These are phyloP conservation scores for Eudorina sp. DNA, from an alignment of 139 green algal genomes.

Conservation along the genomic window DNA sequence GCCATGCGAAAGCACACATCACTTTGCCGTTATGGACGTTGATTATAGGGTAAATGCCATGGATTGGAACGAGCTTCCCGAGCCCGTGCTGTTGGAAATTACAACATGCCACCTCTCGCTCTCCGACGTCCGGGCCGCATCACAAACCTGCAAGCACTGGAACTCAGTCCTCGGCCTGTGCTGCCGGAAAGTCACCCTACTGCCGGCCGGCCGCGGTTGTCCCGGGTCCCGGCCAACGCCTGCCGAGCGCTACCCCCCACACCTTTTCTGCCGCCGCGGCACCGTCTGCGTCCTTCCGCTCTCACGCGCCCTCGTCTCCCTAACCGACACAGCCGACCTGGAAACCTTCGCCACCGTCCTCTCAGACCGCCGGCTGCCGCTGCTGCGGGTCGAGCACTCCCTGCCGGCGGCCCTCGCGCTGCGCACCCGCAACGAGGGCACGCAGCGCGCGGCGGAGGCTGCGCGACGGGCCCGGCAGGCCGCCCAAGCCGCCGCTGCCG, in stretches of 20 bases:
- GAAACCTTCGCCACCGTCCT: background rate
- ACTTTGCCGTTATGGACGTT: too few relatives aligned
- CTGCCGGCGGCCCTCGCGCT: background rate
- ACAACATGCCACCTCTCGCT: background rate
- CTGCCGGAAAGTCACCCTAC: background rate
- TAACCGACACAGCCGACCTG: background rate
- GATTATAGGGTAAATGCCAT: too few relatives aligned
- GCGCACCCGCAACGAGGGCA: background rate
- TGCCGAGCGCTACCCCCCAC: background rate
- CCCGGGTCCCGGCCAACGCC: background rate
- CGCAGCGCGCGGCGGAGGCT: background rate
- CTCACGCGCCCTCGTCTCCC: background rate
- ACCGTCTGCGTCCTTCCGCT: slow-evolving; percentile 22
- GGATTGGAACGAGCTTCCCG: too few relatives aligned
- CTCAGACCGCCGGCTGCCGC: background rate
- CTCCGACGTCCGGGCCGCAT: background rate
- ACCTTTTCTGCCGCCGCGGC: background rate
- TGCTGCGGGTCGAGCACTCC: background rate
- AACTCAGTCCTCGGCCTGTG: background rate
- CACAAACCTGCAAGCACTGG: background rate
- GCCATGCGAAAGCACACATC: too few relatives aligned
- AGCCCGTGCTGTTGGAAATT: background rate
- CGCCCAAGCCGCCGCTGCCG: background rate
- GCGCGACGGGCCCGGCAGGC: background rate
- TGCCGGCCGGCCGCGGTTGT: background rate